Conservation (phyloP, 371 early-diverging fungal species). For the Mortierella sp. region DNA sequence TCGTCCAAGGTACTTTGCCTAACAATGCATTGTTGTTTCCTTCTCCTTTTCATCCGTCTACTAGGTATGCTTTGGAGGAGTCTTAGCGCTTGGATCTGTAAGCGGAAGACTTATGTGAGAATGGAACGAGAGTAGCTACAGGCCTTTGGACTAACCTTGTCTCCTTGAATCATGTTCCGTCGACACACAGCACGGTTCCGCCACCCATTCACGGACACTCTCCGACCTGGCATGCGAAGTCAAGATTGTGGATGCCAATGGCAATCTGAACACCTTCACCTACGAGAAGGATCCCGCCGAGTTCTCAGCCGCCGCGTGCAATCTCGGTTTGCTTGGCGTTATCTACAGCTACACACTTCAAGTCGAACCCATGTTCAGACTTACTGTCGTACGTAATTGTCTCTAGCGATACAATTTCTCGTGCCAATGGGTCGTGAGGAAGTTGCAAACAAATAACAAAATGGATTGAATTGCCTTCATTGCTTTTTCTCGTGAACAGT, state of each 20-base stretch:
- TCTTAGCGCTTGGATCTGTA: conserved; percentile 21
- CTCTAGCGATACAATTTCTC: no score
- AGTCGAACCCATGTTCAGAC: conserved; percentile 36
- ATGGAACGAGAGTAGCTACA: neutral
- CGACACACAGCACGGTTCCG: conserved; percentile 25
- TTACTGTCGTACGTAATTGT: neutral
- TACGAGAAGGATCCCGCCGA: conserved; percentile 29
- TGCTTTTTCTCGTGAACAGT: neutral
- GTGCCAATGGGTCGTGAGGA: no score
- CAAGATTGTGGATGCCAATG: conserved; percentile 28
- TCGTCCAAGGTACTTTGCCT: no score
- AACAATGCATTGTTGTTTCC: neutral
- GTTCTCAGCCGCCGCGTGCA: conserved; percentile 40
- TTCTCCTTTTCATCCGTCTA: neutral
- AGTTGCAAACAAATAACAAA: no score
- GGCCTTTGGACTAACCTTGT: neutral
- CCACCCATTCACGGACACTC: conserved; percentile 20
- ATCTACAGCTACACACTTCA: conserved; percentile 39
- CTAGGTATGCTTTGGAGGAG: conserved; percentile 24
- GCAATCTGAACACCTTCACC: conserved; percentile 31
- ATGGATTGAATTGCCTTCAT: no score
- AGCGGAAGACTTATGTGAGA: neutral
- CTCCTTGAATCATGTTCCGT: no score
- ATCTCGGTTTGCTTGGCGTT: conserved; percentile 42
- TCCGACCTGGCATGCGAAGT: conserved; percentile 29